phyloP scores from a whole-genome alignment of 2,329 filamentous ascomycete genomes.

The Penicillium sp. region DNA sequence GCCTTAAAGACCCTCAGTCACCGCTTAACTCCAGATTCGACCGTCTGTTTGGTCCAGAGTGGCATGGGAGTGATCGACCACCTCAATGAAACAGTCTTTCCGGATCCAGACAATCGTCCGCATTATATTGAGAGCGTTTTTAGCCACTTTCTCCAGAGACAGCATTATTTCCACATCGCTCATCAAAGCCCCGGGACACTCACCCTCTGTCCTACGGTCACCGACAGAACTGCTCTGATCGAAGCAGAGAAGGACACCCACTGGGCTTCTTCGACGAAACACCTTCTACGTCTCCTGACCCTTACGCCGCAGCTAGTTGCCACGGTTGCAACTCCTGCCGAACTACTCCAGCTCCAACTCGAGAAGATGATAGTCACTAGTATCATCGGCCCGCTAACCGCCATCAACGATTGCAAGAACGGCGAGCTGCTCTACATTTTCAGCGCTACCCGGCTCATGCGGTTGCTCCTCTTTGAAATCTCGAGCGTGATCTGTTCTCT shows the following conservation, averaged over 20 bases:
- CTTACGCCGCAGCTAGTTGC: constrained; percentile 59
- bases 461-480: constrained; percentile 69
- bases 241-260: constrained; percentile 23
- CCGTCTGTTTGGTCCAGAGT: constrained; percentile 71
- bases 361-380: constrained; percentile 70
- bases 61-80: constrained; percentile 80
- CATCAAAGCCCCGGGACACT: constrained; percentile 58
- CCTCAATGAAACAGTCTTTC: constrained; percentile 66
- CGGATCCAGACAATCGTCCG: constrained; percentile 60
- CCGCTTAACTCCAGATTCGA: constrained; percentile 62
- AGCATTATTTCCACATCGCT: constrained; percentile 48
- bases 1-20: constrained; percentile 62
- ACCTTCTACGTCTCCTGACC: constrained; percentile 61
- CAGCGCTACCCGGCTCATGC: constrained; percentile 60
- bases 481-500: constrained; percentile 64
- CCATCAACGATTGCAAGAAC: constrained; percentile 71
- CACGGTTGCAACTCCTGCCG: constrained; percentile 52
- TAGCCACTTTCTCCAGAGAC: constrained; percentile 53
- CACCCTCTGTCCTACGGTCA: constrained; percentile 49
- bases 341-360: constrained; percentile 68
- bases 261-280: constrained; percentile 46
- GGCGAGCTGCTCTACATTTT: constrained; percentile 64
- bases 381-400: constrained; percentile 75
- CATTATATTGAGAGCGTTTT: constrained; percentile 69
- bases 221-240: constrained; percentile 12